phyloP scores from a whole-genome alignment of 2,329 filamentous ascomycete genomes.

The Thelonectria blattea region DNA sequence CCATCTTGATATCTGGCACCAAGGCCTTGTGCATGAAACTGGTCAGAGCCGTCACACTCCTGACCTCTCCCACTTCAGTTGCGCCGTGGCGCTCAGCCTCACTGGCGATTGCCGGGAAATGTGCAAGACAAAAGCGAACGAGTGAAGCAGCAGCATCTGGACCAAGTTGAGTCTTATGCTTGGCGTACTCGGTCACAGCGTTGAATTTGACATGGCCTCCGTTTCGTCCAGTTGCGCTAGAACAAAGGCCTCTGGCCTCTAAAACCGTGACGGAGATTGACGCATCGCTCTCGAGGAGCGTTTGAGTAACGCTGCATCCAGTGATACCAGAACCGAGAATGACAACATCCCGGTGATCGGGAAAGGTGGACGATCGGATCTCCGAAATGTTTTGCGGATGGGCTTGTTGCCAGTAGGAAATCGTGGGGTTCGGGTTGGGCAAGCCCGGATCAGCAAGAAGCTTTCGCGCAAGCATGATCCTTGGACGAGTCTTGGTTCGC shows the following conservation, averaged over 20 bases:
- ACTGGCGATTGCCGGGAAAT: background rate
- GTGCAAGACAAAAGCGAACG: background rate
- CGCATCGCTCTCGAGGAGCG: background rate
- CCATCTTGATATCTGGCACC: background rate
- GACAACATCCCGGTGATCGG: background rate
- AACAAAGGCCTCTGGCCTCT: conserved; percentile 3
- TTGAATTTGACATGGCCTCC: conserved; percentile 1
- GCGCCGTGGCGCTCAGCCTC: background rate
- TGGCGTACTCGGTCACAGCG: background rate
- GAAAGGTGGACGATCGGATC: background rate
- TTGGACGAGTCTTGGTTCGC: background rate
- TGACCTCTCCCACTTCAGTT: background rate
- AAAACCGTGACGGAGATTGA: background rate
- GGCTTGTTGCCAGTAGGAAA: background rate
- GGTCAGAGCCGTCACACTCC: background rate
- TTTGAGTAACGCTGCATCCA: background rate
- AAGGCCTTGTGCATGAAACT: background rate
- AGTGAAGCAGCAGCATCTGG: background rate
- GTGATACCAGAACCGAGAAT: background rate
- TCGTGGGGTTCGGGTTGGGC: background rate
- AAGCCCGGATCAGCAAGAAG: background rate
- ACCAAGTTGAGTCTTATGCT: background rate
- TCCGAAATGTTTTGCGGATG: background rate
- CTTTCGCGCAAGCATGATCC: background rate
- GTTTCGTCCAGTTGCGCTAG: conserved; percentile 1